Evolutionary conservation across 805 yeast genomes (phyloP).

Genomic region (Maudiozyma serrabonitensis): DNA sequence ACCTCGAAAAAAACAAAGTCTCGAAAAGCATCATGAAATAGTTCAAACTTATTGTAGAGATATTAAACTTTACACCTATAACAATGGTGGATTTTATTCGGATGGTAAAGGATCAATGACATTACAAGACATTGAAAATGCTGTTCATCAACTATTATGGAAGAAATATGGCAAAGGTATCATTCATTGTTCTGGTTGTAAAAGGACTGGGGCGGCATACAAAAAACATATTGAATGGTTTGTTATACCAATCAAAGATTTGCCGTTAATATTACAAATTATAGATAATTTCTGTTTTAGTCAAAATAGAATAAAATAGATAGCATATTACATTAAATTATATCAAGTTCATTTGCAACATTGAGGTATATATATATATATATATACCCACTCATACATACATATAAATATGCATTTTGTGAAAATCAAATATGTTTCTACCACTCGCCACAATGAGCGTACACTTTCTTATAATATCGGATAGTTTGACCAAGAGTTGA

Average conservation of each 20-base stretch:
- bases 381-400: no score
- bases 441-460: not conserved
- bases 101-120: slow-evolving; percentile 10
- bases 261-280: slow-evolving; percentile 11
- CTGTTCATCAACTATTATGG: slow-evolving; percentile 23
- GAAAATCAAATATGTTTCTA: not conserved
- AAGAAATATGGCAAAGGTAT: slow-evolving; percentile 23
- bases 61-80: slow-evolving; percentile 9
- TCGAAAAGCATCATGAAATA: not conserved
- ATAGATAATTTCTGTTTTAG: slow-evolving; percentile 14
- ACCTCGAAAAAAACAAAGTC: not conserved
- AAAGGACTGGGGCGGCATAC: slow-evolving; percentile 7
- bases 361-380: no score
- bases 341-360: not conserved
- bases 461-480: not conserved
- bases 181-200: slow-evolving; percentile 24
- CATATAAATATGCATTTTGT: no score
- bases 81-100: slow-evolving; percentile 19
- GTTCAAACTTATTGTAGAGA: not conserved
- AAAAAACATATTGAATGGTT: slow-evolving; percentile 25
- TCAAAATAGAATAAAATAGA: slow-evolving; percentile 1
- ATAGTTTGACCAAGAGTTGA: not conserved
- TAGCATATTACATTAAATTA: not conserved
- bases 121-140: slow-evolving; percentile 14
- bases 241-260: slow-evolving; percentile 17